phyloP scores from a whole-genome alignment of 805 yeast genomes.

The Wickerhamomyces alni region DNA sequence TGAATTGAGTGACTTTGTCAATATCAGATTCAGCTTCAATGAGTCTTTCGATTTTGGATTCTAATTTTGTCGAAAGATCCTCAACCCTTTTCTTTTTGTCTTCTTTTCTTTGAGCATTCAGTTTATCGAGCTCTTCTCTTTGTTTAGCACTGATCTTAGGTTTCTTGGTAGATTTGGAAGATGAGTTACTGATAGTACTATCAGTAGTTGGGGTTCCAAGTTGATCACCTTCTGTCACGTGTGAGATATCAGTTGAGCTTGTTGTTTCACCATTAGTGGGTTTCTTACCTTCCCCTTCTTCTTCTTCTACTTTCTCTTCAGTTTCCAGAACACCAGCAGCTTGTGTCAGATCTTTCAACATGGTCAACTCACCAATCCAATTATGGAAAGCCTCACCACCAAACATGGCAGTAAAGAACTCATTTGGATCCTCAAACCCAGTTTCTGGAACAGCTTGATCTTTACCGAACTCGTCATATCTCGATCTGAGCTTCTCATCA shows the following conservation, averaged over 20 bases:
- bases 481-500: constrained; percentile 59
- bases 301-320: neutral
- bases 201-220: neutral
- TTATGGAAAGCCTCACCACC: constrained; percentile 77
- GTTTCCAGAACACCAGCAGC: constrained; percentile 42
- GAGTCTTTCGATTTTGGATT: constrained; percentile 39
- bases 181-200: neutral
- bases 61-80: constrained; percentile 44
- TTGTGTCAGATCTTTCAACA: constrained; percentile 57
- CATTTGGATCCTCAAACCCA: constrained; percentile 81
- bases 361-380: constrained; percentile 73
- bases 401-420: constrained; percentile 76
- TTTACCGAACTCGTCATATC: constrained; percentile 84
- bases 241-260: constrained; percentile 10
- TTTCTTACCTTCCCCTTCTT: too few relatives aligned
- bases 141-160: constrained; percentile 29
- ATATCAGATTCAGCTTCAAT: constrained; percentile 38
- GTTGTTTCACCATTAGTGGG: constrained; percentile 2
- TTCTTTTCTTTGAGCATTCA: constrained; percentile 49
- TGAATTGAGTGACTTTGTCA: constrained; percentile 44
- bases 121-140: constrained; percentile 43
- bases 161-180: constrained; percentile 13
- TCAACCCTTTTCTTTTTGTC: constrained; percentile 43
- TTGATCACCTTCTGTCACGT: neutral
- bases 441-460: constrained; percentile 62